Evolutionary conservation across 2,329 filamentous ascomycete genomes (phyloP).

Genomic region (Epichloe elymi): DNA sequence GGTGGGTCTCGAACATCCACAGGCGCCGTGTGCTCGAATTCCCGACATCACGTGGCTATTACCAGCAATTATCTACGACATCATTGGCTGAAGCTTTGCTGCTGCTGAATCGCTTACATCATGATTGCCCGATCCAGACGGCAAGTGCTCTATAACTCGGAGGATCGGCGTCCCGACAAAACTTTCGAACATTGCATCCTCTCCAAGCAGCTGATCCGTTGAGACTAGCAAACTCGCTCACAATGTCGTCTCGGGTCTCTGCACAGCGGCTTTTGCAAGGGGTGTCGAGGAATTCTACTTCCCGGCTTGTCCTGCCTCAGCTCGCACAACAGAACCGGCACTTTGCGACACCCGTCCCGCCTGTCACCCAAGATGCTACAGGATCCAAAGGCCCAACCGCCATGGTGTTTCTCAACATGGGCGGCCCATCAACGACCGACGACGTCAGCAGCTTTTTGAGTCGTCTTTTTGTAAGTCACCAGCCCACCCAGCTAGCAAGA

Average conservation of each 20-base stretch:
- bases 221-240: neutral
- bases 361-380: slow-evolving; percentile 65
- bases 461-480: slow-evolving; percentile 66
- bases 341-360: slow-evolving; percentile 41
- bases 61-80: slow-evolving; percentile 9
- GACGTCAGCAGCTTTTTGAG: slow-evolving; percentile 87
- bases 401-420: slow-evolving; percentile 99
- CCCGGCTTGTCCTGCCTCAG: slow-evolving; percentile 17
- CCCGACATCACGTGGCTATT: slow-evolving; percentile 16
- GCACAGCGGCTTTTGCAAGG: slow-evolving; percentile 17
- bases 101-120: neutral
- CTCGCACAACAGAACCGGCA: slow-evolving; percentile 18
- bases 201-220: neutral
- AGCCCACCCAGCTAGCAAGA: neutral
- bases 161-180: neutral
- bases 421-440: slow-evolving; percentile 74
- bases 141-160: neutral
- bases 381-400: slow-evolving; percentile 73
- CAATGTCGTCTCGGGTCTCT: slow-evolving; percentile 21
- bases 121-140: slow-evolving; percentile 2
- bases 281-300: slow-evolving; percentile 13
- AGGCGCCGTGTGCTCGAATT: no score
- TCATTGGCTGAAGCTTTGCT: slow-evolving; percentile 13
- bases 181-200: neutral
- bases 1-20: slow-evolving; percentile 6